Percentiles rank a stretch among this genome's conserved stretches.
phyloP scores from a whole-genome alignment of 805 yeast species.

The Candida hispaniensis region DNA sequence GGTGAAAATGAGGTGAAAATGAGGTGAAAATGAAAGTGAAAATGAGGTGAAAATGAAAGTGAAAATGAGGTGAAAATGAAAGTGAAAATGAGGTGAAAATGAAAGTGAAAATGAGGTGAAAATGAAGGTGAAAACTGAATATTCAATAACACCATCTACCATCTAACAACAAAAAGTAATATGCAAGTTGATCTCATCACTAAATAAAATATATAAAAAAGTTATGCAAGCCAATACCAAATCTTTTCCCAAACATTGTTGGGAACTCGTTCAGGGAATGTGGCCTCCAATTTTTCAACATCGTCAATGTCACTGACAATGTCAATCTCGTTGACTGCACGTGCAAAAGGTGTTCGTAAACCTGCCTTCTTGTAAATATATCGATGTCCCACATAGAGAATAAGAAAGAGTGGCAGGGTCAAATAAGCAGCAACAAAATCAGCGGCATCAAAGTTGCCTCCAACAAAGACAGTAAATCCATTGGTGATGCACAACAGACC shows the following conservation, averaged over 20 bases:
- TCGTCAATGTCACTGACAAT: conserved; percentile 46
- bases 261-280: conserved; percentile 28
- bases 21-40: no score
- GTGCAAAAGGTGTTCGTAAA: conserved; percentile 31
- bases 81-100: no score
- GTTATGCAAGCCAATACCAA: conserved; percentile 42
- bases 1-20: no score
- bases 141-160: no score
- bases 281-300: conserved; percentile 44
- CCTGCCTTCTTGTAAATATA: conserved; percentile 33
- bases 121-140: no score
- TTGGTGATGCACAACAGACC: conserved; percentile 52
- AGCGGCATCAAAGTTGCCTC: conserved; percentile 37
- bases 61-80: no score
- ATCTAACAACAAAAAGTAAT: no score
- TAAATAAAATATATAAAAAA: not conserved
- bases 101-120: no score
- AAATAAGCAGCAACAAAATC: conserved; percentile 66
- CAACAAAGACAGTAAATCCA: conserved; percentile 59
- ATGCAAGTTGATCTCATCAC: no score
- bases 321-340: conserved; percentile 49
- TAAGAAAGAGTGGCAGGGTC: conserved; percentile 47
- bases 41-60: no score
- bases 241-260: conserved; percentile 34
- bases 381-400: conserved; percentile 50